Evolutionary conservation across 129 eudicot genomes (phyloP), one percentile per base, ranked within the genome.

Genomic region (Arctium minus): DNA sequence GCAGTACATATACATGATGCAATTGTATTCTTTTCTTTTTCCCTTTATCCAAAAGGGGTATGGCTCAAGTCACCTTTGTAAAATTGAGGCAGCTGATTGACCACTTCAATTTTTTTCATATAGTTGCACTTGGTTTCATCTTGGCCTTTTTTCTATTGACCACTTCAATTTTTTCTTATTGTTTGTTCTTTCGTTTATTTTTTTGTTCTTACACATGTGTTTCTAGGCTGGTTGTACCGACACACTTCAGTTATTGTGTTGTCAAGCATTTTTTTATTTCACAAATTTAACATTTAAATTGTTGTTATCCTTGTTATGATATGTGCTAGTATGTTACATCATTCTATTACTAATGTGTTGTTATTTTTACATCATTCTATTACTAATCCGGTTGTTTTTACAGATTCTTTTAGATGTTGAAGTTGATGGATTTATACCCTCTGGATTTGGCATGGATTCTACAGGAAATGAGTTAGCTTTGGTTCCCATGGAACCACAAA

Each of bases 381-480:
- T 10, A n/a, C 73, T 74, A 65, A 86, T 62, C 64, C 1, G 32
- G 27, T 39, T 67, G 9, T 83, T 68, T 77, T 15, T 82, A 75
- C 89, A 94, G 98, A 94, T 94, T 80, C 91, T 92, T 74, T 78
- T 95, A 72, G 97, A 92, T 78, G 78, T 89, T 62, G 87, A 87
- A 76, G 77, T 8, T 53, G 86, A 86, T 73, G 93, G 86, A 46
- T 39, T 74, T 73, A 60, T 79, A 78, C 70, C 87, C 13, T 70
- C 92, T 64, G 85, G 86, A 29, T 71, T 4, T 81, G 92, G 90
- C 92, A 86, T 86, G 91, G 97, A 89, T 84, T 91, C 98, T 65
- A 91, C 98, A 6, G 98, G 98, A 82, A 93, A 96, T 78, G 93
- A 91, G 76, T 80, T 96, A 31, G 97, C 98, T 9, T 84, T 96